Evolutionary conservation across 2,329 filamentous ascomycete species (phyloP).

Genomic region (Apiospora pterosperma): DNA sequence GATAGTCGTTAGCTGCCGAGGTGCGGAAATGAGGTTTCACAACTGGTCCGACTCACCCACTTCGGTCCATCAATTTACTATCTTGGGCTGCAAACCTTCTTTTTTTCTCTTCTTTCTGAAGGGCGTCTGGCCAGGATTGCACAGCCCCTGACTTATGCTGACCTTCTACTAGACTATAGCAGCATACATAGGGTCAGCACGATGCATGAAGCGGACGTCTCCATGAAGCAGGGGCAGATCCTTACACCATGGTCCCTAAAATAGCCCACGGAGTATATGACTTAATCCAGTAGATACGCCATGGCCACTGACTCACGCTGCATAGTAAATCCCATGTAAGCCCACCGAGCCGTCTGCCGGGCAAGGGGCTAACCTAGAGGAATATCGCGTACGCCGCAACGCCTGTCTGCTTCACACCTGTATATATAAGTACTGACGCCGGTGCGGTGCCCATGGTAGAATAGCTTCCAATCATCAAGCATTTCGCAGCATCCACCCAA

Average conservation of each 20-base stretch:
- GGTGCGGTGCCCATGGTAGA: not conserved
- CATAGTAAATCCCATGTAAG: not conserved
- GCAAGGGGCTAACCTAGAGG: not conserved
- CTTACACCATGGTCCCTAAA: not conserved
- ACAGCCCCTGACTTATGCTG: too few species aligned
- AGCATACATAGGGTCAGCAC: too few species aligned
- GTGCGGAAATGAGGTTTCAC: too few species aligned
- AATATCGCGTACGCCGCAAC: not conserved
- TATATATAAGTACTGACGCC: not conserved
- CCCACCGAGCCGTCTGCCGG: not conserved
- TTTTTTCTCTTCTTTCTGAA: too few species aligned
- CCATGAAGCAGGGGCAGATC: not conserved
- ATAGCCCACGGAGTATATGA: not conserved
- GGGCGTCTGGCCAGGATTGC: too few species aligned
- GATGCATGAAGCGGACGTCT: too few species aligned
- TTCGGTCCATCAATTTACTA: too few species aligned
- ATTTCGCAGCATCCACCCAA: not conserved
- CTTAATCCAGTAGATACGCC: not conserved
- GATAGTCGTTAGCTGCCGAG: too few species aligned
- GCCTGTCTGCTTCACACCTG: not conserved
- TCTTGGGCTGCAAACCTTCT: too few species aligned
- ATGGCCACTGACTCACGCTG: not conserved
- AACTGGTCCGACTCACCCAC: too few species aligned
- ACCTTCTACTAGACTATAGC: too few species aligned
- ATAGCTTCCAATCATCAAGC: not conserved